phyloP scores from a whole-genome alignment of 1,139 yeast species.

The Ashbya aceris region DNA sequence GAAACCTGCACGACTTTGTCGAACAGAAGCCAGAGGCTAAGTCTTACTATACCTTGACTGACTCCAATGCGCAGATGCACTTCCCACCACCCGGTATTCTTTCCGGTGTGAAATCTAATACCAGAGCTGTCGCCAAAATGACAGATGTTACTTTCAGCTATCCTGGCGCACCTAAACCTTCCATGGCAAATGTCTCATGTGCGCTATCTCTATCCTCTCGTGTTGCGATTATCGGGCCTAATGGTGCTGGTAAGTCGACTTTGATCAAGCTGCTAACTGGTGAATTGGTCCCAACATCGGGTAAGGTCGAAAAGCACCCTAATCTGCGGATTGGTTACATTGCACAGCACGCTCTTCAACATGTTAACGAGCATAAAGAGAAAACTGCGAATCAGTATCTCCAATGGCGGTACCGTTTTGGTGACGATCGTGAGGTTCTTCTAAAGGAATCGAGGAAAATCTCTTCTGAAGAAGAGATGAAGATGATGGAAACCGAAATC shows the following conservation, averaged over 20 bases:
- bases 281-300: conserved; percentile 76
- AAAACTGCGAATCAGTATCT: conserved; percentile 95
- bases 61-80: conserved; percentile 88
- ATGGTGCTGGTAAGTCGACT: conserved; percentile 98
- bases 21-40: conserved; percentile 91
- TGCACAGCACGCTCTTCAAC: conserved; percentile 97
- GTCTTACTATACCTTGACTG: conserved; percentile 91
- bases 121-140: conserved; percentile 93
- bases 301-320: conserved; percentile 95
- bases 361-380: conserved; percentile 93
- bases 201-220: conserved; percentile 86
- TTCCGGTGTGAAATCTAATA: conserved; percentile 90
- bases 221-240: conserved; percentile 94
- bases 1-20: conserved; percentile 89
- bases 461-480: conserved; percentile 65
- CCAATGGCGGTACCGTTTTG: conserved; percentile 97
- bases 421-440: conserved; percentile 95
- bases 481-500: conserved; percentile 66
- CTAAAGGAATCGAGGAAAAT: conserved; percentile 88
- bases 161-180: conserved; percentile 84
- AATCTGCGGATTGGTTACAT: conserved; percentile 96
- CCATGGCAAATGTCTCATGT: conserved; percentile 70
- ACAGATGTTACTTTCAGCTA: conserved; percentile 76
- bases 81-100: conserved; percentile 98
- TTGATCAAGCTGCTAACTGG: conserved; percentile 87